These are phyloP conservation scores for Casuarina equisetifolia DNA, from an alignment of 306 rosid genomes.

Conservation along the genomic window DNA sequence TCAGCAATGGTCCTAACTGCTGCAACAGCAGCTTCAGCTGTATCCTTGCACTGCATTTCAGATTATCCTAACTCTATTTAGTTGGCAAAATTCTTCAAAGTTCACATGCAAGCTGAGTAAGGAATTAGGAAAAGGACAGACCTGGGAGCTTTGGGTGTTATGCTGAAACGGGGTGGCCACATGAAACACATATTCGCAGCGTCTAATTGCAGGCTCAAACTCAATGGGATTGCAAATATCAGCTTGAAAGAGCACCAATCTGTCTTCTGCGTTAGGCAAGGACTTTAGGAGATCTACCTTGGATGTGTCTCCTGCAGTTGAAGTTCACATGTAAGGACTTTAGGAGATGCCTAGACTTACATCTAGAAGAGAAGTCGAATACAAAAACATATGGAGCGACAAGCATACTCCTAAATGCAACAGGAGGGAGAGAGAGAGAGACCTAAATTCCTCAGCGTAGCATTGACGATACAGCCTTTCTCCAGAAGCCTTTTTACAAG, in stretches of 20 bases:
- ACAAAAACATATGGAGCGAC: not conserved
- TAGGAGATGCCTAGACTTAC: no score
- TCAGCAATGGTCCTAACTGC: conserved; percentile 31
- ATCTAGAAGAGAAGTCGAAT: no score
- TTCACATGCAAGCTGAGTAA: not conserved
- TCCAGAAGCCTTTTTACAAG: conserved; percentile 42
- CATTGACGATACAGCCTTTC: conserved; percentile 48
- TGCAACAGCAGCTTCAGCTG: conserved; percentile 41
- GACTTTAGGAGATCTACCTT: conserved; percentile 42
- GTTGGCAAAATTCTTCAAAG: no score
- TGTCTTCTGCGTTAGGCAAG: conserved; percentile 32
- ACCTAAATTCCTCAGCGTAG: conserved; percentile 55
- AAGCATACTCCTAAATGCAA: no score
- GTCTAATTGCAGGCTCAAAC: conserved; percentile 38
- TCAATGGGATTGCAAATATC: conserved; percentile 35
- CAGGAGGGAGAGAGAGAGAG: not conserved
- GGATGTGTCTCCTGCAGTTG: conserved; percentile 36
- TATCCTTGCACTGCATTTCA: conserved; percentile 32
- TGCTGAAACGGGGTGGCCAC: conserved; percentile 42
- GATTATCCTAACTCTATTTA: not conserved
- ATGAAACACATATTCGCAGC: conserved; percentile 53
- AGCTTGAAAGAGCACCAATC: conserved; percentile 44
- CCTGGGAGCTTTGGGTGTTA: conserved; percentile 35
- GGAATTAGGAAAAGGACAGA: not conserved
- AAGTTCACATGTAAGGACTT: not conserved